A percentile compares a stretch with the other conserved stretches of the same genome.
Conservation (phyloP, 257 asterid genomes). For the Thymus quinquecostatus region DNA sequence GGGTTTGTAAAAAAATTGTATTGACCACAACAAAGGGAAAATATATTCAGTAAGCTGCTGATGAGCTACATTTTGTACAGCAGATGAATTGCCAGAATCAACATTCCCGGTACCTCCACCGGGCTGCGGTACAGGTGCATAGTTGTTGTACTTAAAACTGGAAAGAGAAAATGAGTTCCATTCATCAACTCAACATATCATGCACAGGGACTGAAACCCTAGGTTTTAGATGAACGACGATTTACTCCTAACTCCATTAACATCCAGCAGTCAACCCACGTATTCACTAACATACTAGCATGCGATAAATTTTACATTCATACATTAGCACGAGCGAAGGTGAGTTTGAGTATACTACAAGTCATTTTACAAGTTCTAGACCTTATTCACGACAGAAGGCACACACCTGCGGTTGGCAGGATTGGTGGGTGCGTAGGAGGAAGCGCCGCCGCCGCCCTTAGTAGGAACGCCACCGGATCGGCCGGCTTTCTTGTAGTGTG, state of each 20-base stretch:
- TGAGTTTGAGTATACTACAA: too few relatives aligned
- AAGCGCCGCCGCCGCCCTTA: conserved; percentile 52
- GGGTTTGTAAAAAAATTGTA: neutral
- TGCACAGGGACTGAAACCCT: conserved; percentile 15
- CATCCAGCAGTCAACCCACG: conserved; percentile 2
- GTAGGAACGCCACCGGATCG: conserved; percentile 44
- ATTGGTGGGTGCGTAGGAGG: conserved; percentile 37
- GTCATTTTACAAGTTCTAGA: neutral
- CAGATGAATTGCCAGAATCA: conserved; percentile 43
- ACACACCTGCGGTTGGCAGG: conserved; percentile 37
- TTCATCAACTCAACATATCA: conserved; percentile 17
- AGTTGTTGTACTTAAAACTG: conserved; percentile 55
- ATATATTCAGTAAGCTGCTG: conserved; percentile 36
- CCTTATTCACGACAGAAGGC: neutral
- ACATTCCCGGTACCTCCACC: conserved; percentile 45
- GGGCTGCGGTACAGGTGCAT: conserved; percentile 62
- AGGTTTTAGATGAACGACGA: neutral
- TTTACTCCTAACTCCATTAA: neutral
- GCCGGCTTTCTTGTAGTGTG: conserved; percentile 43
- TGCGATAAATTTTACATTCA: neutral
- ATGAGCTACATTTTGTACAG: conserved; percentile 63
- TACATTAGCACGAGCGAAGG: too few relatives aligned
- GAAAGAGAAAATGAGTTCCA: conserved; percentile 2
- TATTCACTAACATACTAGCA: neutral
- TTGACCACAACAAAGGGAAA: conserved; percentile 10